Evolutionary conservation across 1,284 basidiomycete species (phyloP), one percentile per base, ranked within the genome.

Genomic region (Pseudozyma hubeiensis): DNA sequence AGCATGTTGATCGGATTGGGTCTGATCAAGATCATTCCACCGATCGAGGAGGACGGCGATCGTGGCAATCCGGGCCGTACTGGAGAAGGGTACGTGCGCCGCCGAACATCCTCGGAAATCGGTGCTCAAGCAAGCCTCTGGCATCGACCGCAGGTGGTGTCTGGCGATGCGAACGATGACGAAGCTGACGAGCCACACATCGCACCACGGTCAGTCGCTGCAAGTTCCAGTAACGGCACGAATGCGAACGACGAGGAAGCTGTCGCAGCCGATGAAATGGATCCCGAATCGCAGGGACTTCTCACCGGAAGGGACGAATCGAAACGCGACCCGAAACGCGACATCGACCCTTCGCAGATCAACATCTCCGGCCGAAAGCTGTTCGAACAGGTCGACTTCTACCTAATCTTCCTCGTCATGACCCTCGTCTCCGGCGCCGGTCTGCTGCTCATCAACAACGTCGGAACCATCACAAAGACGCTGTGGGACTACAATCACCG

Each of bases 361-460:
- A 85, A 90, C 63, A 82, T 90, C 34, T 84, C 87, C 34, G 90
- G 90, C 14, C 86, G 84, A 62, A 82, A 78, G 9, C 82, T 90
- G 43, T 86, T 88, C 69, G 65, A 78, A 53, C 84, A 86, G n/a
- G 44, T 81, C 3, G 91, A 94, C 83, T 95, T 94, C 78, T 90
- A 90, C 88, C 81, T 94, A 6, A 83, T 94, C 17, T 92, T 91
- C 69, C 71, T 81, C 1, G 90, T 93, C 51, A 87, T 93, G 52
- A 89, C 90, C 0, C 86, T 93, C 47, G 92, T 96, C 64, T 91
- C 90, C 65, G 94, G 94, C 13, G 93, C 91, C 1, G 94, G 94
- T 0, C 77, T 97, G 34, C 93, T 94, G 90, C 95, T 92, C 79
- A 97, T 97, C 86, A 96, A 96, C 85, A 97, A 97, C 76, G 93